These are phyloP conservation scores for Viola pubescens DNA, from an alignment of 441 rosid genomes.

Conservation along the genomic window DNA sequence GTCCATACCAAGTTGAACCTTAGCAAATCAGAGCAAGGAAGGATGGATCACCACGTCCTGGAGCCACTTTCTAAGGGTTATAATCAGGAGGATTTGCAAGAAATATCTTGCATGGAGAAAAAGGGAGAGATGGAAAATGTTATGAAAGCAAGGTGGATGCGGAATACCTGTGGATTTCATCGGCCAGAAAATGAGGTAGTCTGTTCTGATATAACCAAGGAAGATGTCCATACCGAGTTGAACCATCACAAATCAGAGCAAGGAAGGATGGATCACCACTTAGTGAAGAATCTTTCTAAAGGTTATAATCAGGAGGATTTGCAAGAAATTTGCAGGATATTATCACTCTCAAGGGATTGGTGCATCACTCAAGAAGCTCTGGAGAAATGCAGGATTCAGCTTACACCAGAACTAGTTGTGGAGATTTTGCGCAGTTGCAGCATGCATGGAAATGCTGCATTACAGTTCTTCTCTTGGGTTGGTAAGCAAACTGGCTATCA, in stretches of 20 bases:
- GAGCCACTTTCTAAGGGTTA: no score
- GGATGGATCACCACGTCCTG: no score
- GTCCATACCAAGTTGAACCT: background rate
- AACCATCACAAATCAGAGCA: conserved; percentile 15
- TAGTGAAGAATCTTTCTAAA: conserved; percentile 25
- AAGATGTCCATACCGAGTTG: conserved; percentile 10
- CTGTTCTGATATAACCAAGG: conserved; percentile 13
- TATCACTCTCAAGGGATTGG: conserved; percentile 36
- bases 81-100: no score
- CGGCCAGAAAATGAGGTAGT: conserved; percentile 18
- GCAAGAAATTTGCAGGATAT: conserved; percentile 35
- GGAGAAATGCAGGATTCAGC: conserved; percentile 35
- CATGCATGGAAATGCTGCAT: conserved; percentile 44
- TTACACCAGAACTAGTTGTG: conserved; percentile 59
- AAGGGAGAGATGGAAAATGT: conserved; percentile 43
- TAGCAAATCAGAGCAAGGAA: no score
- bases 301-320: conserved; percentile 31
- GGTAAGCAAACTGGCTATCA: conserved; percentile 47
- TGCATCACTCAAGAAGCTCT: conserved; percentile 35
- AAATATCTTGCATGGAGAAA: conserved; percentile 45
- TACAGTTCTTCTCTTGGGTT: conserved; percentile 70
- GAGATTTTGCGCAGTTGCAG: conserved; percentile 38
- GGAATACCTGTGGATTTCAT: conserved; percentile 22
- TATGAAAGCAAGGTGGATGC: conserved; percentile 42
- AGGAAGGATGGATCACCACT: conserved; percentile 10